Percentiles rank a stretch among this genome's conserved stretches.
Evolutionary conservation across 352 stramenopile species (phyloP).

Genomic region (Globisporangium emineosum): DNA sequence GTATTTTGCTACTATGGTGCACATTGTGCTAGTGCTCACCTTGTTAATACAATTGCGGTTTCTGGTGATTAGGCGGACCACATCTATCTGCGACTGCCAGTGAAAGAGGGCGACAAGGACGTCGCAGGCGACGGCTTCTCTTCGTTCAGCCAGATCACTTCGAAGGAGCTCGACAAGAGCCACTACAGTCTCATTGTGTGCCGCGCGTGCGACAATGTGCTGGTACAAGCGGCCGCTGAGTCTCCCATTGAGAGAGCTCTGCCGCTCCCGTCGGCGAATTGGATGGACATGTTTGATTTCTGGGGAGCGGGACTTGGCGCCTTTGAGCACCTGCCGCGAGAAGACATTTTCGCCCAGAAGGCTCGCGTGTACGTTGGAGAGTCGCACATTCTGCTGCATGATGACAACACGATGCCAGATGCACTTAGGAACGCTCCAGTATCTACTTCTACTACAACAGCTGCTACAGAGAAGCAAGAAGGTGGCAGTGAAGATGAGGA

Average conservation of each 20-base stretch:
- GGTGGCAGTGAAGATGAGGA: conserved; percentile 14
- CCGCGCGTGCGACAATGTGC: conserved; percentile 28
- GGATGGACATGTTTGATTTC: conserved; percentile 89
- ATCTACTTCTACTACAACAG: neutral
- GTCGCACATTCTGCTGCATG: conserved; percentile 61
- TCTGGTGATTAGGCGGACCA: conserved; percentile 36
- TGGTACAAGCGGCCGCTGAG: conserved; percentile 15
- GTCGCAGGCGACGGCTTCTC: conserved; percentile 42
- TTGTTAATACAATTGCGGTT: no score
- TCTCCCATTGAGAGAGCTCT: conserved; percentile 49
- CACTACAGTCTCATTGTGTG: conserved; percentile 49
- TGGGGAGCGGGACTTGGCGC: conserved; percentile 74
- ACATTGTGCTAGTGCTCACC: neutral
- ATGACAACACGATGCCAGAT: conserved; percentile 25
- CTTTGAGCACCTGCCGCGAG: conserved; percentile 75
- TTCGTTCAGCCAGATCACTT: conserved; percentile 51
- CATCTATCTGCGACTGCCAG: conserved; percentile 60
- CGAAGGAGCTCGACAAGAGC: conserved; percentile 33
- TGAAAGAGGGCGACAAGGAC: conserved; percentile 47
- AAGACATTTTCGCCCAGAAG: conserved; percentile 55
- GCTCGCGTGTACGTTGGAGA: conserved; percentile 61
- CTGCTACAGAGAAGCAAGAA: neutral
- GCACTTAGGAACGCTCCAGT: conserved; percentile 5
- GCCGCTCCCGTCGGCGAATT: conserved; percentile 75
- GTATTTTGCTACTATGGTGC: neutral